Conservation (phyloP, 306 rosid species). For the Vigna angularis region DNA sequence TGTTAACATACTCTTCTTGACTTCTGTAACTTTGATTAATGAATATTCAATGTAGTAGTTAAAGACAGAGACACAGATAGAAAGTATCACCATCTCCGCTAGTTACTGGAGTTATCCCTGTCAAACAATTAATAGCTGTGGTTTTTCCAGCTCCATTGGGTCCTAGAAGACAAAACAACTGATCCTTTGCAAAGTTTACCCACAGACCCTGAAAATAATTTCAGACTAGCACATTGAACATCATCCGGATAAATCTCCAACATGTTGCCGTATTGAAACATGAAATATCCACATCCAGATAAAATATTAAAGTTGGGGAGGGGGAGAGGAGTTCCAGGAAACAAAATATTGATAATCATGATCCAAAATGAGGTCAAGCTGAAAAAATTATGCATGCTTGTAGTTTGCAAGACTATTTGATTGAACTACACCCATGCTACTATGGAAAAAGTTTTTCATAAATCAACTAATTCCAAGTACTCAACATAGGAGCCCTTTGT, state of each 20-base stretch:
- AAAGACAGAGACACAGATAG: neutral
- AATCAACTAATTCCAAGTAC: neutral
- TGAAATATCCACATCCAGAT: neutral
- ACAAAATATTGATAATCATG: neutral
- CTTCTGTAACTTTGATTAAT: conserved; percentile 9
- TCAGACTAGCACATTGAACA: conserved; percentile 35
- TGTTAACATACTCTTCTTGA: conserved; percentile 36
- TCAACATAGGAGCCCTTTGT: conserved; percentile 6
- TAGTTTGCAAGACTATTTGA: neutral
- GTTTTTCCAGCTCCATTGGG: conserved; percentile 98
- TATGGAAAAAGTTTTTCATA: neutral
- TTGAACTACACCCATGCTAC: conserved; percentile 18
- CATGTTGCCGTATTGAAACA: conserved; percentile 15
- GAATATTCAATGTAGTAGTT: conserved; percentile 17
- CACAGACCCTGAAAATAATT: conserved; percentile 77
- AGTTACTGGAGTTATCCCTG: conserved; percentile 86
- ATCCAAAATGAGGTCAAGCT: conserved; percentile 11
- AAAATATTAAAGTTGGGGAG: neutral
- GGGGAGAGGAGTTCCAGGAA: neutral
- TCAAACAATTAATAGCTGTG: conserved; percentile 84
- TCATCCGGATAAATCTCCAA: conserved; percentile 14
- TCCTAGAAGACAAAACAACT: conserved; percentile 91
- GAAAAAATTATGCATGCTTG: neutral
- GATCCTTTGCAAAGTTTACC: conserved; percentile 85
- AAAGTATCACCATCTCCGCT: conserved; percentile 77